Evolutionary conservation across 2,329 filamentous ascomycete species (phyloP).

Genomic region (Didymella lethalis): DNA sequence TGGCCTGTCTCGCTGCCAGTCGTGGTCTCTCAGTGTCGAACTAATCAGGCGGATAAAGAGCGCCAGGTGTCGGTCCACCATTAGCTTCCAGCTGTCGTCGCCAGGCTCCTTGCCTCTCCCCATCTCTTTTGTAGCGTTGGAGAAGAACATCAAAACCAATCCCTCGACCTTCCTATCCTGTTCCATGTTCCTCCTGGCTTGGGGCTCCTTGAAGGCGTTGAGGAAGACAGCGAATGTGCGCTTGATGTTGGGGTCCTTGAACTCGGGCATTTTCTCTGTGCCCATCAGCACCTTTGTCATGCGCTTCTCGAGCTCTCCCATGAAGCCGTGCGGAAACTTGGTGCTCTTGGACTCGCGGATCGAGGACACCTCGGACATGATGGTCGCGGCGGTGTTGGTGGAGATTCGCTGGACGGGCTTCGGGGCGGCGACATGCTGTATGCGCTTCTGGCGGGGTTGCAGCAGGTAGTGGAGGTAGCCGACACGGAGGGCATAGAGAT

Average conservation of each 20-base stretch:
- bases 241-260: slow-evolving; percentile 88
- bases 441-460: slow-evolving; percentile 86
- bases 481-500: slow-evolving; percentile 86
- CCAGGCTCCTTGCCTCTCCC: slow-evolving; percentile 77
- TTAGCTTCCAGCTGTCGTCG: slow-evolving; percentile 88
- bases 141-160: slow-evolving; percentile 94
- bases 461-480: slow-evolving; percentile 93
- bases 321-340: slow-evolving; percentile 74
- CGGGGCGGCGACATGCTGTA: slow-evolving; percentile 77
- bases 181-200: slow-evolving; percentile 89
- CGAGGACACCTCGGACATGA: slow-evolving; percentile 79
- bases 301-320: slow-evolving; percentile 75
- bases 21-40: slow-evolving; percentile 80
- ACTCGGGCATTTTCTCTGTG: slow-evolving; percentile 84
- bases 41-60: slow-evolving; percentile 89
- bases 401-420: slow-evolving; percentile 72
- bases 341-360: slow-evolving; percentile 74
- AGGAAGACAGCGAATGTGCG: slow-evolving; percentile 94
- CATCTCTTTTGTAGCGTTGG: slow-evolving; percentile 89
- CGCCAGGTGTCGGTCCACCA: slow-evolving; percentile 93
- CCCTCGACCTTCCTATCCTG: slow-evolving; percentile 94
- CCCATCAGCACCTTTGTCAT: slow-evolving; percentile 83
- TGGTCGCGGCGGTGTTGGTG: slow-evolving; percentile 78
- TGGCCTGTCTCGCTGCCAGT: slow-evolving; percentile 83
- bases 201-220: slow-evolving; percentile 87